phyloP scores from a whole-genome alignment of 805 yeast genomes.

The Ogataea glucozyma region DNA sequence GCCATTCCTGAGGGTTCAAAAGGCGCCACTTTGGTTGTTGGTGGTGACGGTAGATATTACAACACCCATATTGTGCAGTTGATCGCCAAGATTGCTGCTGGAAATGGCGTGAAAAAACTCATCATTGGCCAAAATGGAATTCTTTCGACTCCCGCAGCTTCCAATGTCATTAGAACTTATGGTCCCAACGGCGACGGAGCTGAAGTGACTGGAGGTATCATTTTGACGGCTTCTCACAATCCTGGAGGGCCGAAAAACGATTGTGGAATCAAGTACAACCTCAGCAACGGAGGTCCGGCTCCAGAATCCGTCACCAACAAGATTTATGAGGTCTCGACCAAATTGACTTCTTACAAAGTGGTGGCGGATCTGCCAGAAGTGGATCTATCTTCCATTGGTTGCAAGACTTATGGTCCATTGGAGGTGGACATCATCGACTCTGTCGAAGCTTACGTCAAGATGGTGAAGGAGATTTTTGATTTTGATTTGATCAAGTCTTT shows the following conservation, averaged over 20 bases:
- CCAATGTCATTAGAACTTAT: conserved; percentile 81
- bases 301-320: conserved; percentile 92
- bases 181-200: conserved; percentile 38
- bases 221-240: conserved; percentile 93
- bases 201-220: conserved; percentile 86
- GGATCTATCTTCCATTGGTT: conserved; percentile 63
- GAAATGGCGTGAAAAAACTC: conserved; percentile 83
- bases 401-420: conserved; percentile 52
- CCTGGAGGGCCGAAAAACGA: conserved; percentile 96
- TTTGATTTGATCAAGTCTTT: conserved; percentile 77
- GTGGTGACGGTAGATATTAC: conserved; percentile 96
- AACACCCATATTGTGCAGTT: conserved; percentile 78
- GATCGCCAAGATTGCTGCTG: conserved; percentile 83
- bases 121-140: conserved; percentile 88
- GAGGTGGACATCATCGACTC: conserved; percentile 82
- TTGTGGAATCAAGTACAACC: conserved; percentile 92
- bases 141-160: conserved; percentile 94
- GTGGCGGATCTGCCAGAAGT: conserved; percentile 59
- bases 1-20: conserved; percentile 88
- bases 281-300: conserved; percentile 97
- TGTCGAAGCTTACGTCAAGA: conserved; percentile 70
- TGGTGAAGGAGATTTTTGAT: conserved; percentile 86
- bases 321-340: conserved; percentile 70
- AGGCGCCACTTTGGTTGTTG: conserved; percentile 79
- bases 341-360: conserved; percentile 60